phyloP scores from a whole-genome alignment of 331 rosid species.

The Prunus yedoensis region DNA sequence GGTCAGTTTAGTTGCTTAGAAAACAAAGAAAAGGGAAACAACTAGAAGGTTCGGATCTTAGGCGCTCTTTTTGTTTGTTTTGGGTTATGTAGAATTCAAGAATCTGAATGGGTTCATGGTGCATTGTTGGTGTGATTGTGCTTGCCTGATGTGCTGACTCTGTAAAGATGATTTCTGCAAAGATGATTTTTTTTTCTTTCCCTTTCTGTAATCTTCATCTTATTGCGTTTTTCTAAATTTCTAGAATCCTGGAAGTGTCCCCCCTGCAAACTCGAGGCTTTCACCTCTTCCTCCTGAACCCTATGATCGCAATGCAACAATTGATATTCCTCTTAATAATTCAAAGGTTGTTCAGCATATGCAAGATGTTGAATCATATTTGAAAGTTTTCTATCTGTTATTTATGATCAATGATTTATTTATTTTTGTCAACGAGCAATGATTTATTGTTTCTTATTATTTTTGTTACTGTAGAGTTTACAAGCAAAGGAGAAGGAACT shows the following conservation, averaged over 20 bases:
- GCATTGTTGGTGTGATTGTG: background rate
- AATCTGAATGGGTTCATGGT: background rate
- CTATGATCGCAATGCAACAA: conserved; percentile 77
- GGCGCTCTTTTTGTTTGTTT: background rate
- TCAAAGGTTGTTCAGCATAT: conserved; percentile 38
- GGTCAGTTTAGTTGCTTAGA: background rate
- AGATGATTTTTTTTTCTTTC: background rate
- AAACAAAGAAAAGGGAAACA: background rate
- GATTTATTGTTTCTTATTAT: background rate
- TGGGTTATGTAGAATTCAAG: background rate
- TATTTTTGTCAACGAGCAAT: background rate
- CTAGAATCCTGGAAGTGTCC: conserved; percentile 62
- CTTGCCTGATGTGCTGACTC: background rate
- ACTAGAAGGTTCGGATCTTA: background rate
- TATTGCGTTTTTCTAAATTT: conserved; percentile 25
- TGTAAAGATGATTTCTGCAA: background rate
- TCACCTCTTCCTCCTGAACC: conserved; percentile 89
- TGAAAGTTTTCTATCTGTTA: conserved; percentile 15
- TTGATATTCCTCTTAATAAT: conserved; percentile 73
- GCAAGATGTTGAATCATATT: conserved; percentile 19
- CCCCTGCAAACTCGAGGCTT: conserved; percentile 65
- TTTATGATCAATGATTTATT: conserved; percentile 5
- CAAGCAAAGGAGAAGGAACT: conserved; percentile 78
- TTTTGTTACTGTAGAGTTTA: conserved; percentile 48
- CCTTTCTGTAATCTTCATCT: background rate